Evolutionary conservation across 2,329 filamentous ascomycete genomes (phyloP), one percentile per base, ranked within the genome.

Genomic region (Fusarium devonianum): DNA sequence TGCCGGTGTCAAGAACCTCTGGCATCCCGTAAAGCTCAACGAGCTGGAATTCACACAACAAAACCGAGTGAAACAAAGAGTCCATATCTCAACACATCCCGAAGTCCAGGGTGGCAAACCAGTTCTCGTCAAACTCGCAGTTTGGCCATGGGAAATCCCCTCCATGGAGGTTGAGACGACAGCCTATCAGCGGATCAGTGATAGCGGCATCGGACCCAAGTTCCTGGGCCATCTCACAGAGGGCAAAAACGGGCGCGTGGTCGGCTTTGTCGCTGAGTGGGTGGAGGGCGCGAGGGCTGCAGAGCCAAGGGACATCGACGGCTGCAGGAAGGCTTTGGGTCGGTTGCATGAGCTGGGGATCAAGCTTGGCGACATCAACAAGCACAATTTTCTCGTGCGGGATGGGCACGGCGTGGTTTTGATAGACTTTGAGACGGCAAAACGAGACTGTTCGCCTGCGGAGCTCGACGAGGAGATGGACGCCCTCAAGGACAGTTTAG

Each of bases 221-320:
- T 68, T 69, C 38, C 53, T 70, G 1, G 65, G 67, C 48, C 66
- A 70, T 53, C 35, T 68, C 14, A 62, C 56, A 4, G 66, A 70
- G 42, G 64, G 57, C n/a, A n/a, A n/a, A n/a, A n/a, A n/a, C 30
- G 62, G 64, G 7, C 56, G 66, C 2, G 58, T 68, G 16, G 38
- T 69, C 26, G 66, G 66, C 25, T 69, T 68, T 45, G 49, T 64
- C 13, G 9, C 45, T 5, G 63, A 67, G 47, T 61, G 45, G 40
- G 12, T 68, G 7, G 40, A 59, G 22, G 60, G 35, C n/a, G 53
- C 62, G 16, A 62, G 62, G 16, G 21, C 49, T 3, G 64, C 63
- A 2, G 62, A 47, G 32, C 52, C 51, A 34, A 49, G 8, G 4
- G 66, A 69, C 37, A 18, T 65, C 0, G 49, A 53, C 22, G 47